Evolutionary conservation across 768 basidiomycete genomes (phyloP), one percentile per base, ranked within the genome.

Genomic region (Calocybe indica): DNA sequence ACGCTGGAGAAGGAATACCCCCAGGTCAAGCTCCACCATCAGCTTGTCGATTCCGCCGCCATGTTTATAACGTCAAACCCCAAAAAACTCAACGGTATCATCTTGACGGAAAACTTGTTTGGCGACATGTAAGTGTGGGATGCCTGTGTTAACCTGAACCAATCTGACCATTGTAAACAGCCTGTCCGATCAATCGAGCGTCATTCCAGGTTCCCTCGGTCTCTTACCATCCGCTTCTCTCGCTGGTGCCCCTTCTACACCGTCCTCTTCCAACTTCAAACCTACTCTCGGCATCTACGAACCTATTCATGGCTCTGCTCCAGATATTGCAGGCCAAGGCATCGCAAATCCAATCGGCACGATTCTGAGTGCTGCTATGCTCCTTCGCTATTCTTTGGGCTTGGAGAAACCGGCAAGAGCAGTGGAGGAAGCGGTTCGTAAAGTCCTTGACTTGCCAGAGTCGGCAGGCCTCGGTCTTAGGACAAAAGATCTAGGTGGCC

Each of bases 141-240:
- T 34, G 33, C 31, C 38, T 45, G 3, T 11, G 11, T 15, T 43
- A 10, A 48, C 35, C 12, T 45, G 6, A 13, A 31, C 51, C 43
- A n/a, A 14, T 33, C 48, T 44, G 22, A 40, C 22, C 22, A 37
- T 41, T 51, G 37, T 45, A 32, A 22, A 28, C 59, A 97, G 93
- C 58, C 79, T 99, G 35, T 98, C 95, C 6, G 96, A 98, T 64
- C 92, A 99, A 65, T 80, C 85, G 9, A 97, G 94, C 55, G 92
- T 98, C 55, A 97, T 99, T 57, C 95, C 95, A 12, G 96, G 96
- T 12, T 98, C 96, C 29, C 83, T 99, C 7, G 96, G 96, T 43
- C 78, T 99, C 14, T 75, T 98, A 10, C 95, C 96, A 10, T 98
- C 96, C 9, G 96, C 96, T 30, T 97, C 94, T 10, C 81, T 99